phyloP scores from a whole-genome alignment of 169 alveolate species.

The Plasmodium gaboni region DNA sequence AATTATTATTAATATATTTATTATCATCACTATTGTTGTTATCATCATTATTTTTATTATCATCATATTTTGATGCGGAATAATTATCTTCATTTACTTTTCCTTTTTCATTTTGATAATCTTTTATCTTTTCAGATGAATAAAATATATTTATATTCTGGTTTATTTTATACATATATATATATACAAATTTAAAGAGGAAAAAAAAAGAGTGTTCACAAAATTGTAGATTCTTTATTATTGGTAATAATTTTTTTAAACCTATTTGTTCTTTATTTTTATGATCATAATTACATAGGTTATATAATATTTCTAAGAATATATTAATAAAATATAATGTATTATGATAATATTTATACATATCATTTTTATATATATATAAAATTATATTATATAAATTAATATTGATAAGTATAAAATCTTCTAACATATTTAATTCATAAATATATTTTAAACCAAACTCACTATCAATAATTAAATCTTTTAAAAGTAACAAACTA shows the following conservation, averaged over 20 bases:
- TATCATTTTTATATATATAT: slow-evolving; percentile 26
- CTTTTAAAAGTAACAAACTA: slow-evolving; percentile 45
- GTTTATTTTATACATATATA: slow-evolving; percentile 16
- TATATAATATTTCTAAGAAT: slow-evolving; percentile 39
- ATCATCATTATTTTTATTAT: neutral
- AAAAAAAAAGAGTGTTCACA: slow-evolving; percentile 52
- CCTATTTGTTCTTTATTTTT: slow-evolving; percentile 1
- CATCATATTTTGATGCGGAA: no score
- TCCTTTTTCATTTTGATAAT: no score
- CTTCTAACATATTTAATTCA: slow-evolving; percentile 51
- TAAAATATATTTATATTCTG: neutral
- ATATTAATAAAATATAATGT: slow-evolving; percentile 21
- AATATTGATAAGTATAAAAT: slow-evolving; percentile 30
- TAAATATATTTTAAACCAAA: slow-evolving; percentile 57
- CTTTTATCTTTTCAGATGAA: no score
- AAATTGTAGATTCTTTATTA: slow-evolving; percentile 19
- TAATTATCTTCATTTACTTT: no score
- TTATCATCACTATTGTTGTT: neutral
- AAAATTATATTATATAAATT: slow-evolving; percentile 59
- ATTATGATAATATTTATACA: slow-evolving; percentile 23
- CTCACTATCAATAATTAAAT: slow-evolving; percentile 50
- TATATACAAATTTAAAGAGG: slow-evolving; percentile 36
- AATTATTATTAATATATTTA: no score
- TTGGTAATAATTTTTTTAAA: slow-evolving; percentile 15
- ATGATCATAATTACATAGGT: slow-evolving; percentile 5